phyloP scores from a whole-genome alignment of 371 early-diverging fungal genomes.

The Zopfochytrium polystomum region DNA sequence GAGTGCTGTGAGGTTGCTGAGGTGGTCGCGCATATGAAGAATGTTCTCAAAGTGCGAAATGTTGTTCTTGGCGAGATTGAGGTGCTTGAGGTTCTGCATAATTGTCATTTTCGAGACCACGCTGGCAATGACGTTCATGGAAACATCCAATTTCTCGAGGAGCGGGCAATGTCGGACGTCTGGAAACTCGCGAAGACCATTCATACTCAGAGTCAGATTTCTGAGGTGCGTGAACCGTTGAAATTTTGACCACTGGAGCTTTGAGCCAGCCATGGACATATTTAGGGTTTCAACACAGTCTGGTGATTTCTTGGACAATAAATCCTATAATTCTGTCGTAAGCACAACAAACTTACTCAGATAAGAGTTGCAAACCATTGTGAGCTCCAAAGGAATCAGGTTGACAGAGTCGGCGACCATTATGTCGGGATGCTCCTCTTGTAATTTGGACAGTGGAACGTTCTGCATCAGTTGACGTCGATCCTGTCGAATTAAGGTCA shows the following conservation, averaged over 20 bases:
- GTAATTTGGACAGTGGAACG: too few relatives aligned
- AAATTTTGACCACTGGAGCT: constrained; percentile 15
- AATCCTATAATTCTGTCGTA: constrained; percentile 28
- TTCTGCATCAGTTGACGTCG: too few relatives aligned
- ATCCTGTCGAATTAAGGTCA: too few relatives aligned
- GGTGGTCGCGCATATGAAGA: constrained; percentile 10
- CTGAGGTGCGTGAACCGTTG: constrained; percentile 18
- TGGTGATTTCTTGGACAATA: constrained; percentile 16
- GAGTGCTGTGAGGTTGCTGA: constrained; percentile 10
- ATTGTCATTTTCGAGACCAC: constrained; percentile 3
- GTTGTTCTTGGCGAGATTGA: constrained; percentile 37
- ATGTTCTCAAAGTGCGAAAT: constrained; percentile 19
- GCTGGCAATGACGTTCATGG: constrained; percentile 35
- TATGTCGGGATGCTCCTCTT: too few relatives aligned
- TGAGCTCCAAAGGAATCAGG: too few relatives aligned
- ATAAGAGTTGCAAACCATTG: too few relatives aligned
- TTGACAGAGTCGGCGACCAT: too few relatives aligned
- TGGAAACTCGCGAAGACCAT: constrained; percentile 28
- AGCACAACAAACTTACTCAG: too few relatives aligned
- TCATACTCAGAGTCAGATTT: constrained; percentile 21
- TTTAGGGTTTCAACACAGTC: constrained; percentile 14
- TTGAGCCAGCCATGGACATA: constrained; percentile 17
- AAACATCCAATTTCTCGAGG: constrained; percentile 38
- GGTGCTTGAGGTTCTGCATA: constrained; percentile 13
- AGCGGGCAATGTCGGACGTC: constrained; percentile 24